Evolutionary conservation across 1,284 basidiomycete species (phyloP), one percentile per base, ranked within the genome.

Genomic region (Sanghuangporus sanghuang): DNA sequence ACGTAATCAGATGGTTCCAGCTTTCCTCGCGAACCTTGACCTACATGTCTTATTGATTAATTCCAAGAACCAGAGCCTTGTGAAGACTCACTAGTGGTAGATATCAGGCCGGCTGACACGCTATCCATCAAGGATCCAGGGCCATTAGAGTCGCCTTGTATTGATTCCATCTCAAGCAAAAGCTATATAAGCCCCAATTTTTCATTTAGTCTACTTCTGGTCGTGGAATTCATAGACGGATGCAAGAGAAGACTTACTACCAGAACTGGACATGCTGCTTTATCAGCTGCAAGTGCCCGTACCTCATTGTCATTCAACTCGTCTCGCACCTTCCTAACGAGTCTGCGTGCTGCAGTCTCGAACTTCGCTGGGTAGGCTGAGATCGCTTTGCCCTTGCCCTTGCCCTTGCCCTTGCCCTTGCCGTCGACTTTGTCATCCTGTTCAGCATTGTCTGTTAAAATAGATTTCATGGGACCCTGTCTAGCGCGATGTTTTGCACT

Each of bases 71-170:
- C 23, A n/a, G 35, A 55, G 54, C 27, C 42, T 35, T 11, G 14
- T 52, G 21, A 61, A 38, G 12, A 76, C 87, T 67, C 73, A 93
- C 90, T 75, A 55, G 81, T 79, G 2, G 81, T 73, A n/a, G 86
- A 80, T 35, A 96, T 83, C 39, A 93, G 77, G n/a, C 95, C 95
- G 50, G 87, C 85, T 14, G 92, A 83, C 9, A 95, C 79, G 57
- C 84, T 79, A 70, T 97, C 95, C 81, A 96, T 86, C 21, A 96
- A 79, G 2, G 91, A 95, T 39, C 84, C 86, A 7, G 83, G 72
- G 53, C 79, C 76, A 49, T 86, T 81, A 1, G 85, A 77, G 73
- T 84, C 78, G 8, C 78, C 82, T 63, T 82, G 81, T 55, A 87
- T 84, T 4, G 86, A 83, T 74, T 96, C 93, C 18, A 92, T 81